Evolutionary conservation across 768 basidiomycete genomes (phyloP).

Genomic region (Dentipellis fragilis): DNA sequence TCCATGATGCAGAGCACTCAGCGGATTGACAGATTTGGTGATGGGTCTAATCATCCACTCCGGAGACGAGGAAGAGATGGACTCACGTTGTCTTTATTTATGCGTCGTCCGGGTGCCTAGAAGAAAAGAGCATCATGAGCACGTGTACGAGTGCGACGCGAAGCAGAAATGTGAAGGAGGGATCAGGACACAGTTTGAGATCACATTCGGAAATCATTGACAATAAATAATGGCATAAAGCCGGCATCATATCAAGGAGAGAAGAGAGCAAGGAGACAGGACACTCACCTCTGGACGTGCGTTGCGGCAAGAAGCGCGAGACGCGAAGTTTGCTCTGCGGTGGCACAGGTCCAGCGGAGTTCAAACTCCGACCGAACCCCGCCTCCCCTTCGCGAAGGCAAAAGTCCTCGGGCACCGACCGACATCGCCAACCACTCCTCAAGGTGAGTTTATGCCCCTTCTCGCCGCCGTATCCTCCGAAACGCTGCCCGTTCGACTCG

Average conservation of each 20-base stretch:
- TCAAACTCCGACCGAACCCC: conserved; percentile 10
- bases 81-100: neutral
- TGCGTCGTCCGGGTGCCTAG: neutral
- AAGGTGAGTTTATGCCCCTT: conserved; percentile 48
- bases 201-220: conserved; percentile 38
- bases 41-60: conserved; percentile 24
- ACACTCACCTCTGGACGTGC: neutral
- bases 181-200: conserved; percentile 41
- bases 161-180: neutral
- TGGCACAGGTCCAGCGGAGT: neutral
- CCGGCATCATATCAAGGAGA: conserved; percentile 36
- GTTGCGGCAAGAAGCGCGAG: neutral
- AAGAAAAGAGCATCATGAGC: neutral
- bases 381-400: conserved; percentile 1
- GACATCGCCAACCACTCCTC: conserved; percentile 34
- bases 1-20: conserved; percentile 24
- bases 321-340: neutral
- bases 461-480: conserved; percentile 5
- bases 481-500: conserved; percentile 14
- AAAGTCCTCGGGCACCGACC: conserved; percentile 2
- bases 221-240: conserved; percentile 58
- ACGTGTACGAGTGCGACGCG: neutral
- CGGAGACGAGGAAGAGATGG: neutral
- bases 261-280: conserved; percentile 1
- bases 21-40: conserved; percentile 48